Evolutionary conservation across 1,284 basidiomycete genomes (phyloP), one percentile per base, ranked within the genome.

Genomic region (Cystobasidium pallidum): DNA sequence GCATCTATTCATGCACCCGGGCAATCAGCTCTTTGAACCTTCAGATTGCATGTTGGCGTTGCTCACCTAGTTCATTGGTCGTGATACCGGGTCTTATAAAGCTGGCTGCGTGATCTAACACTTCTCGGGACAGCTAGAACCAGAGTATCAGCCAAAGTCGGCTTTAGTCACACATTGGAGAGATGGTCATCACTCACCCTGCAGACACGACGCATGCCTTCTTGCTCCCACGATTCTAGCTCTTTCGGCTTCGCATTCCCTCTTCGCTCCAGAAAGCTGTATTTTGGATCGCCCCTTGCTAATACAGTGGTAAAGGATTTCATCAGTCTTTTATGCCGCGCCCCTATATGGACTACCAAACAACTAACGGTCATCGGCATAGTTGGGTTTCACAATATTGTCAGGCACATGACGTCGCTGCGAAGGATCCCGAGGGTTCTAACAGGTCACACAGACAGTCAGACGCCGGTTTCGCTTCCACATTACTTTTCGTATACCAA

Each of bases 41-140:
- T 17, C 19, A 45, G 15, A 45, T 17, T 15, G 3, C 8, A 3
- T 41, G 11, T 19, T 8, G 43, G 3, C 3, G 19, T 6, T 32
- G 26, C 64, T 54, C 32, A 70, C 58, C 66, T 66, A 97, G 86
- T 80, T 93, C 91, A 80, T 99, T 94, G 0, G 96, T 98, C 1
- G 95, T 97, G 66, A 97, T 86, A 47, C 96, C 96, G 13, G 93
- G 92, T 66, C 86, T 86, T 76, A 98, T 84, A 78, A 88, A 86
- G 0, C 92, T 86, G 0, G 93, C 95, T 19, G 91, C 89, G 73
- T 92, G 85, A 81, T 98, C 94, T 24, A 99, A 86, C 11, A 99
- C 89, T 83, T 99, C 92, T 74, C 96, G 85, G 11, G 86, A 87
- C 75, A 97, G 85, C 93, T 98, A 10, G 2, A 21, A 58, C 24